Evolutionary conservation across 179 eudicot genomes (phyloP), one percentile per base, ranked within the genome.

Genomic region (Beta corolliflora): DNA sequence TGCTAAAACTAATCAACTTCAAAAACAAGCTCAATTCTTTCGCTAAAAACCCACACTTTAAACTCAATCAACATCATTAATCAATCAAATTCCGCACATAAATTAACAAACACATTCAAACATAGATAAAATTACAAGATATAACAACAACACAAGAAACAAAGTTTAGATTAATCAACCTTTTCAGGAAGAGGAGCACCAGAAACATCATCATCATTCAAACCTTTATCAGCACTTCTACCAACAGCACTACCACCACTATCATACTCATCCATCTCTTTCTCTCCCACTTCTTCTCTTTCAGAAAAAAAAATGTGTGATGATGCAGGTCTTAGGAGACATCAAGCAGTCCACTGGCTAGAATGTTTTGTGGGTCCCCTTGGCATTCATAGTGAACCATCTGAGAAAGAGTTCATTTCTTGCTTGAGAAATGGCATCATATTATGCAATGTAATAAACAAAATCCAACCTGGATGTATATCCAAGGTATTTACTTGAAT

Each of bases 361-460:
- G 88, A 94, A 68, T 82, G 87, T 83, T 81, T 91, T 9, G 94
- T 92, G 46, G 98, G 99, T 44, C 93, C 95, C 6, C 85, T 97
- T 19, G 90, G 89, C 1, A 80, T 93, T 74, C 73, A 92, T 1
- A 75, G 75, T 76, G 89, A 92, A 60, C 93, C 98, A 3, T 83
- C 98, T 9, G 99, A 93, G 81, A 86, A 76, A 63, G 93, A 94
- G 65, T 94, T 97, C 87, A 88, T 97, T 88, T 91, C 97, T 86
- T 92, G 94, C 94, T 91, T 97, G 88, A 92, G 98, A 90, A 97
- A 88, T 90, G 98, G 98, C 14, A 81, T 94, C 73, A 78, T 94
- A 63, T 91, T 94, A 14, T 97, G 99, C 87, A 89, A 94, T 81
- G 88, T 87, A 46, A 93, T 96, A 56, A 96, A 94, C 88, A 94